Conservation (phyloP, 352 stramenopile genomes). For the Phytophthora brassicae region DNA sequence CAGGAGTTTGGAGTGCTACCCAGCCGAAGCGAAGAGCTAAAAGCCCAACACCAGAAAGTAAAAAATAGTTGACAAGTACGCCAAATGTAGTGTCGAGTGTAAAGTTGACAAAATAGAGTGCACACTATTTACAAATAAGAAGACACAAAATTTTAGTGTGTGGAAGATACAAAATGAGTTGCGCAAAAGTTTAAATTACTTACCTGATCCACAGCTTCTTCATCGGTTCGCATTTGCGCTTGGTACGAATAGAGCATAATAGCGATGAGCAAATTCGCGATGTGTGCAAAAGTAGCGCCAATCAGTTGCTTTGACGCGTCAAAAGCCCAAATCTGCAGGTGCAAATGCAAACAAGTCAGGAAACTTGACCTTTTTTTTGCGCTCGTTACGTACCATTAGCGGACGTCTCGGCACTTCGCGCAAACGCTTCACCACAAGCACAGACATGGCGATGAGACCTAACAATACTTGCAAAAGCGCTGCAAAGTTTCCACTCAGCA, state of each 20-base stretch:
- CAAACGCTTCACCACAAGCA: slow-evolving; percentile 77
- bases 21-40: slow-evolving; percentile 61
- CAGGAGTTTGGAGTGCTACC: slow-evolving; percentile 57
- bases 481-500: slow-evolving; percentile 80
- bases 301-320: slow-evolving; percentile 88
- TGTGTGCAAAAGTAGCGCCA: slow-evolving; percentile 79
- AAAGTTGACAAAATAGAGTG: slow-evolving; percentile 91
- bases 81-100: slow-evolving; percentile 85
- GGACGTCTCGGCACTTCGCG: slow-evolving; percentile 73
- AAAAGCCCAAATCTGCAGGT: slow-evolving; percentile 72
- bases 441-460: slow-evolving; percentile 81
- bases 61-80: slow-evolving; percentile 82
- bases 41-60: slow-evolving; percentile 60
- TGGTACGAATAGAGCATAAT: slow-evolving; percentile 82
- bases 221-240: slow-evolving; percentile 34
- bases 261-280: slow-evolving; percentile 86
- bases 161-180: not conserved
- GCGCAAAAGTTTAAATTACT: not conserved
- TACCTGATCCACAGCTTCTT: slow-evolving; percentile 59
- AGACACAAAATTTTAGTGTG: no score
- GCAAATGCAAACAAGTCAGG: not conserved
- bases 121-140: slow-evolving; percentile 44
- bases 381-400: slow-evolving; percentile 50
- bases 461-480: slow-evolving; percentile 74
- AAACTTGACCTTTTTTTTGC: no score